A percentile compares a stretch with the other conserved stretches of the same genome.
phyloP scores from a whole-genome alignment of 108 stramenopile genomes.

The Stephanodiscus minutulus region DNA sequence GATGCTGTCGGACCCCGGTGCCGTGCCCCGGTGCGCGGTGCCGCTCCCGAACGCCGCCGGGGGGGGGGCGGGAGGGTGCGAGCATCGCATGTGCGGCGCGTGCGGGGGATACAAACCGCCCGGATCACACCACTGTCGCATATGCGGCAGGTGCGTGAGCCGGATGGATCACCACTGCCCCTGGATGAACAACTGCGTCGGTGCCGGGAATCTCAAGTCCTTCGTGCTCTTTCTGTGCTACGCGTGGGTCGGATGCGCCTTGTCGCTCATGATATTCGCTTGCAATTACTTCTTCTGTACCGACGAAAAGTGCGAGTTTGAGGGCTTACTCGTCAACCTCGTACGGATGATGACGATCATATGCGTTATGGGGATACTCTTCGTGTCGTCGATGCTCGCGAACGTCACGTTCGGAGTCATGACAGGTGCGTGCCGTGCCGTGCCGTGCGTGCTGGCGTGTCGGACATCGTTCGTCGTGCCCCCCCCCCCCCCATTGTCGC shows the following conservation, averaged over 20 bases:
- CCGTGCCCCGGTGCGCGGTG: conserved; percentile 78
- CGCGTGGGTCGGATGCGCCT: conserved; percentile 80
- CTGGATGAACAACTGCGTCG: conserved; percentile 91
- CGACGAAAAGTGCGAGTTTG: conserved; percentile 67
- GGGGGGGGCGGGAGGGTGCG: conserved; percentile 36
- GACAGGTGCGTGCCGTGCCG: conserved; percentile 58
- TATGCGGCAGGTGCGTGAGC: conserved; percentile 91
- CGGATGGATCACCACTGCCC: conserved; percentile 98
- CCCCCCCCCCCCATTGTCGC: too few relatives aligned
- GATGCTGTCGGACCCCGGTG: conserved; percentile 88
- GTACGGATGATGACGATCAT: conserved; percentile 79
- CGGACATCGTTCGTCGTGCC: too few relatives aligned
- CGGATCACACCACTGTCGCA: conserved; percentile 94
- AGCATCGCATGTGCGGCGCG: conserved; percentile 75
- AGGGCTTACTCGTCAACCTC: conserved; percentile 67
- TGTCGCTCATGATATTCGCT: conserved; percentile 80
- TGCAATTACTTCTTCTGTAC: conserved; percentile 82
- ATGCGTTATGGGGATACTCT: conserved; percentile 66
- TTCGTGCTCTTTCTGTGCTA: conserved; percentile 93
- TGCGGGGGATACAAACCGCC: conserved; percentile 94
- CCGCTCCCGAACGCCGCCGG: conserved; percentile 69
- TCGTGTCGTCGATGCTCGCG: conserved; percentile 76
- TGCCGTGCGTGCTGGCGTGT: too few relatives aligned
- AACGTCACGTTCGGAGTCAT: conserved; percentile 85
- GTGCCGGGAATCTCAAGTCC: conserved; percentile 42